phyloP scores from a whole-genome alignment of 1,284 basidiomycete genomes.

The Apiotrichum gracile region DNA sequence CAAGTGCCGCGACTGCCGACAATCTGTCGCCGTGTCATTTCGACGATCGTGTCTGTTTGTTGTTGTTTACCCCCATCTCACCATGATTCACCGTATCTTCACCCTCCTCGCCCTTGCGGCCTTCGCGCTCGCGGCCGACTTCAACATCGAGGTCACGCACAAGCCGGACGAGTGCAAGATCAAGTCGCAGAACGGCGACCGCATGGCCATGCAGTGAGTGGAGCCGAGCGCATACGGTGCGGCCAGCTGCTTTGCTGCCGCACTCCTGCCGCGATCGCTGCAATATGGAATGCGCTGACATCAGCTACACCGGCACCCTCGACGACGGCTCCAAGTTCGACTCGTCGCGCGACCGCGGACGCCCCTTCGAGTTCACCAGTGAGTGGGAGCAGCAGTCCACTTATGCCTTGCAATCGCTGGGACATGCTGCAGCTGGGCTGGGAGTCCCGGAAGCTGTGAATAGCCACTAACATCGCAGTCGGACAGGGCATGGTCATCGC shows the following conservation, averaged over 20 bases:
- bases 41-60: background rate
- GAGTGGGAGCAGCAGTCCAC: too few relatives aligned
- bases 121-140: constrained; percentile 11
- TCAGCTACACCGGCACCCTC: constrained; percentile 52
- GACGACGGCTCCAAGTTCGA: constrained; percentile 53
- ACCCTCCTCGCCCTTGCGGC: constrained; percentile 12
- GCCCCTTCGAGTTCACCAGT: constrained; percentile 52
- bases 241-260: too few relatives aligned
- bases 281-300: constrained; percentile 3
- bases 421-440: too few relatives aligned
- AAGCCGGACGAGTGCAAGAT: constrained; percentile 49
- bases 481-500: constrained; percentile 53
- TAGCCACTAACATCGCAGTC: constrained; percentile 33
- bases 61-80: background rate
- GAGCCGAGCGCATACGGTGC: background rate
- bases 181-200: constrained; percentile 51
- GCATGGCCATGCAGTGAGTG: constrained; percentile 50
- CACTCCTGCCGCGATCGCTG: too few relatives aligned
- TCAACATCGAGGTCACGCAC: constrained; percentile 46
- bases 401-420: too few relatives aligned
- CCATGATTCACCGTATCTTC: constrained; percentile 10
- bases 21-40: background rate
- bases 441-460: too few relatives aligned
- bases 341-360: constrained; percentile 51
- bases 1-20: too few relatives aligned